phyloP scores from a whole-genome alignment of 257 asterid species.

The Primulina eburnea region DNA sequence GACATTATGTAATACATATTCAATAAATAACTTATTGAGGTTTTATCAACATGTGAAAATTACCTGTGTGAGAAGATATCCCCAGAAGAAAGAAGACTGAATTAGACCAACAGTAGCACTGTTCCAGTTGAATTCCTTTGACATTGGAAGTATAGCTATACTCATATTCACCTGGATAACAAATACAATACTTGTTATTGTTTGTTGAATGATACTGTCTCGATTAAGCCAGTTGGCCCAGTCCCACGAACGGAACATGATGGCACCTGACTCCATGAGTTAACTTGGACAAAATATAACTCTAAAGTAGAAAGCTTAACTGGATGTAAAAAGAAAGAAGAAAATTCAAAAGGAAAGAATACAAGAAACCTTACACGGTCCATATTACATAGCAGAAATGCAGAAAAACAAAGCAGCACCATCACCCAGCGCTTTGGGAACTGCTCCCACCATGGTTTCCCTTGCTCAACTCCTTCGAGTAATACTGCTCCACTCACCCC shows the following conservation, averaged over 20 bases:
- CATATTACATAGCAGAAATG: constrained; percentile 96
- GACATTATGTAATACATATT: constrained; percentile 6
- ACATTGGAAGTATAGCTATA: constrained; percentile 98
- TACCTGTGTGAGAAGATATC: constrained; percentile 97
- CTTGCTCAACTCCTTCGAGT: constrained; percentile 40
- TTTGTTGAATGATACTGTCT: not conserved
- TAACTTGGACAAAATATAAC: constrained; percentile 16
- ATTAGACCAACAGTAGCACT: constrained; percentile 96
- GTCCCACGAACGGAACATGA: constrained; percentile 3
- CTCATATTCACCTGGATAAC: constrained; percentile 91
- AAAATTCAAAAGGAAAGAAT: not conserved
- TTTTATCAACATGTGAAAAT: constrained; percentile 20
- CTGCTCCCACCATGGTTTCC: constrained; percentile 67
- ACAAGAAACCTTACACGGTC: constrained; percentile 68
- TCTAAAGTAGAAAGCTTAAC: constrained; percentile 17
- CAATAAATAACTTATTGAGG: constrained; percentile 14
- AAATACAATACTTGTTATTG: constrained; percentile 20
- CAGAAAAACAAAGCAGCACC: constrained; percentile 89
- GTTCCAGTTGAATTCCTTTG: constrained; percentile 96
- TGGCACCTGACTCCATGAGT: constrained; percentile 7
- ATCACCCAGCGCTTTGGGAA: constrained; percentile 92
- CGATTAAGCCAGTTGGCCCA: not conserved
- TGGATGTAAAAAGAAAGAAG: constrained; percentile 1
- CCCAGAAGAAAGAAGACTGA: constrained; percentile 99
- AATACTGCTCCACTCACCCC: constrained; percentile 52